Evolutionary conservation across 768 basidiomycete genomes (phyloP), one percentile per base, ranked within the genome.

Genomic region (Tylopilus sp.): DNA sequence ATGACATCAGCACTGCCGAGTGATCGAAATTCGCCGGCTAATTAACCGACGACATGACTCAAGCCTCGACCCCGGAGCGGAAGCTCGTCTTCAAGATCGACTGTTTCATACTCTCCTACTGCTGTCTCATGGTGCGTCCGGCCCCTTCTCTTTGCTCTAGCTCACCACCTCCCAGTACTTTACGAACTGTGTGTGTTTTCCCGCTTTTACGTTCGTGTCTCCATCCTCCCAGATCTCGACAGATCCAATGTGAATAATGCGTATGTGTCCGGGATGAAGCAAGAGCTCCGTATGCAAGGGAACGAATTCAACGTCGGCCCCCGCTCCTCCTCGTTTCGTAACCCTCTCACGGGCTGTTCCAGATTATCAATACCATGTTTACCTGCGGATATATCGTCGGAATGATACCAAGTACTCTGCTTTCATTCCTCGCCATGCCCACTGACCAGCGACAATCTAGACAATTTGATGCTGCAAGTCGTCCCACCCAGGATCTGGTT

Each of bases 191-290:
- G 58, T 44, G 75, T 66, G 19, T 21, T 13, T 16, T 4, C 33
- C 4, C 21, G 9, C 3, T 19, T n/a, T 30, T 4, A 5, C 19
- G 5, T 6, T 22, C 37, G 17, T 19, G 12, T 25, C 22, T 25
- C 30, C 29, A 57, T 42, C 28, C 3, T 37, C 26, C 6, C 57
- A 86, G 84, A 86, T 67, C 73, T 87, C 21, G 85, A 86, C 65
- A 72, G 85, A 51, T 83, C 84, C 29, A 86, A 86, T 66, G 72
- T 88, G 26, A 74, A 76, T 58, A 89, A 89, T 67, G 87, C 87
- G 12, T 88, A 86, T 66, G 84, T 87, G n/a, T 86, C 84, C 6
- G 87, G 87, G 7, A 87, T 90, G 86, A 83, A 78, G 55, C 84
- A 88, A 66, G 86, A 86, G 21, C 74, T 89, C 33, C 59, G 76